Base-by-base conservation (phyloP, 306 rosid species). In the Bauhinia variegata region DNA sequence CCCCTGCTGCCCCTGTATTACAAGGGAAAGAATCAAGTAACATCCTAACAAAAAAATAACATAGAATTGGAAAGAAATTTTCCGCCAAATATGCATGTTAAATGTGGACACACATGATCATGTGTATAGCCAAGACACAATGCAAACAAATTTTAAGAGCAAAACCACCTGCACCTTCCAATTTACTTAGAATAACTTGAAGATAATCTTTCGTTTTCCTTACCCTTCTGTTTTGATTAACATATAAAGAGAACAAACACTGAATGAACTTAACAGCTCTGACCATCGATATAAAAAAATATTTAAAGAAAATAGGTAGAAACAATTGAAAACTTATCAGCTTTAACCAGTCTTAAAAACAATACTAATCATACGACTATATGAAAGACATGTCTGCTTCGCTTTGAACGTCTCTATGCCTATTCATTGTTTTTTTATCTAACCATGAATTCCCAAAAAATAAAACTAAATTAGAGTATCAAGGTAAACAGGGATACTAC, bases 1-100 rank as follows among this genome's bases (percentile, higher is more conserved):
- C 99, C 99, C 81, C 99, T 85, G 67, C 89, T 87, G 59, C 96
- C 92, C 85, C 84, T 80, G 33, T 55, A 60, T 19, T 71, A 70
- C 50, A 74, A 46, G 65, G 59, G 55, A 71, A 7, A 39, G 1
- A 57, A 58, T 59, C 19, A 62, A 36, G 18, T 11, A 71, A 28
- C 19, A 37, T 30, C 31, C 11, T 13, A 52, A 36, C 1, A 48
- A 17, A 65, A 38, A 44, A 31, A 10, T 16, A 9, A 37, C 17
- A 15, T 12, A 23, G 17, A 55, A 15, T 28, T 50, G 38, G n/a
- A 19, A 33, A 17, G 6, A 15, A 54, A 57, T 37, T 6, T 32
- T 30, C 30, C 0, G 39, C 30, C 2, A 17, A 23, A 43, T 4
- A 36, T 33, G 14, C 56, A 50, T 23, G 46, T 17, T 18, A 30